Evolutionary conservation across 768 basidiomycete species (phyloP).

Genomic region (Mrakia gelida): DNA sequence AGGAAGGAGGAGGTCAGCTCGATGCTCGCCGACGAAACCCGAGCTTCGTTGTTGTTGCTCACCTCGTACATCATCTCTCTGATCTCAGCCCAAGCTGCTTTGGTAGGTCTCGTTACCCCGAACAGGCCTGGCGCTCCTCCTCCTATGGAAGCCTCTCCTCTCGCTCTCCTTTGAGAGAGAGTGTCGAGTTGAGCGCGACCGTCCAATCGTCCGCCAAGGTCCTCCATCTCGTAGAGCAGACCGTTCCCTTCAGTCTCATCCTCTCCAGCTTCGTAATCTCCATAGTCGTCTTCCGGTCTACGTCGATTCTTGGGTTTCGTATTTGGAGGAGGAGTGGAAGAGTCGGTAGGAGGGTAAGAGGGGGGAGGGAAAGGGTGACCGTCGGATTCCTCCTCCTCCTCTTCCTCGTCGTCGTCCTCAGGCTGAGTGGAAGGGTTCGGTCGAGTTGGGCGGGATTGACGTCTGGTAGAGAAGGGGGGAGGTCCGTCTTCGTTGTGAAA

Average conservation of each 20-base stretch:
- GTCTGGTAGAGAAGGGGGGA: slow-evolving; percentile 6
- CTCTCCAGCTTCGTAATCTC: slow-evolving; percentile 5
- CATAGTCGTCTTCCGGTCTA: neutral
- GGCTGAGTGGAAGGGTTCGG: neutral
- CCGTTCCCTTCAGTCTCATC: slow-evolving; percentile 20
- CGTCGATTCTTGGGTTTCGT: neutral
- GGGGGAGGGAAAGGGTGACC: neutral
- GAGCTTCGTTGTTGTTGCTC: slow-evolving; percentile 19
- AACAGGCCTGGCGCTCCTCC: slow-evolving; percentile 17
- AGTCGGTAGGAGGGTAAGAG: neutral
- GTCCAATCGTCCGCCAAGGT: slow-evolving; percentile 11
- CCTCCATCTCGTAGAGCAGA: slow-evolving; percentile 29
- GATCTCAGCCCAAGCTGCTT: slow-evolving; percentile 34
- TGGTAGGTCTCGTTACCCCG: slow-evolving; percentile 7
- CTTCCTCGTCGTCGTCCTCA: neutral
- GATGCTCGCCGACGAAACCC: neutral
- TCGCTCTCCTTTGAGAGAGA: neutral
- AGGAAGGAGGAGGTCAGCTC: slow-evolving; percentile 37
- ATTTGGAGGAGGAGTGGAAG: neutral
- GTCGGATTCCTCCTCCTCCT: slow-evolving; percentile 1
- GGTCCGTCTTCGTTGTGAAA: slow-evolving; percentile 21
- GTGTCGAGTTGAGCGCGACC: slow-evolving; percentile 3
- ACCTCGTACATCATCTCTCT: slow-evolving; percentile 41
- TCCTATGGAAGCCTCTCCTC: slow-evolving; percentile 24
- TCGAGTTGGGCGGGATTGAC: neutral